Percentiles rank a stretch among this genome's conserved stretches.
Evolutionary conservation across 2,329 filamentous ascomycete genomes (phyloP).

Genomic region (Penicillium sumatraense): DNA sequence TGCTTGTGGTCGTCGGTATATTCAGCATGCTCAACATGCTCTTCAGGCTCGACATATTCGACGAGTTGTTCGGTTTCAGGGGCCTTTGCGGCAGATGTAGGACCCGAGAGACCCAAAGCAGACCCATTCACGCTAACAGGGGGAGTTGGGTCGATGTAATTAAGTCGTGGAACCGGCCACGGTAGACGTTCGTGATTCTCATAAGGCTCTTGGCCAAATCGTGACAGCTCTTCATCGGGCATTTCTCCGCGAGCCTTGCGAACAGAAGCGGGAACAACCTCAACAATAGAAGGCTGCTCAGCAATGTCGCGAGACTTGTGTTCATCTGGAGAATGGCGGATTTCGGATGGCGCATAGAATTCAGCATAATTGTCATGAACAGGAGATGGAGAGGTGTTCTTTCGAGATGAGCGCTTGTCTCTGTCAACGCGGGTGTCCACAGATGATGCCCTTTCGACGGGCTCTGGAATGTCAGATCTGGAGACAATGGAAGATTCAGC

Average conservation of each 20-base stretch:
- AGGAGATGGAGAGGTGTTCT: slow-evolving; percentile 36
- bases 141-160: slow-evolving; percentile 63
- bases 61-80: slow-evolving; percentile 1
- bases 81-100: slow-evolving; percentile 11
- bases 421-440: slow-evolving; percentile 16
- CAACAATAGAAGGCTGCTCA: slow-evolving; percentile 35
- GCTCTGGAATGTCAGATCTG: slow-evolving; percentile 24
- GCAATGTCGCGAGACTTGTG: slow-evolving; percentile 26
- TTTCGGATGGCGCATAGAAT: slow-evolving; percentile 48
- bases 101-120: slow-evolving; percentile 36
- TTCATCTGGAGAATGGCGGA: slow-evolving; percentile 45
- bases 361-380: slow-evolving; percentile 48
- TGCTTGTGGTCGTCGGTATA: slow-evolving; percentile 31
- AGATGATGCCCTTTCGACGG: slow-evolving; percentile 22
- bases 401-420: slow-evolving; percentile 36
- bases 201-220: slow-evolving; percentile 25
- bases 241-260: slow-evolving; percentile 15
- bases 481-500: slow-evolving; percentile 30
- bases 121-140: slow-evolving; percentile 53
- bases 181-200: slow-evolving; percentile 32
- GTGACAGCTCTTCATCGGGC: slow-evolving; percentile 22
- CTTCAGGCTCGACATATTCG: slow-evolving; percentile 30
- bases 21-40: slow-evolving; percentile 2
- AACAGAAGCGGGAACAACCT: slow-evolving; percentile 37
- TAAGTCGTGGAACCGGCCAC: slow-evolving; percentile 58